Percentiles rank a stretch among this genome's conserved stretches.
phyloP scores from a whole-genome alignment of 345 rosid genomes.

The Lepidium didymum region DNA sequence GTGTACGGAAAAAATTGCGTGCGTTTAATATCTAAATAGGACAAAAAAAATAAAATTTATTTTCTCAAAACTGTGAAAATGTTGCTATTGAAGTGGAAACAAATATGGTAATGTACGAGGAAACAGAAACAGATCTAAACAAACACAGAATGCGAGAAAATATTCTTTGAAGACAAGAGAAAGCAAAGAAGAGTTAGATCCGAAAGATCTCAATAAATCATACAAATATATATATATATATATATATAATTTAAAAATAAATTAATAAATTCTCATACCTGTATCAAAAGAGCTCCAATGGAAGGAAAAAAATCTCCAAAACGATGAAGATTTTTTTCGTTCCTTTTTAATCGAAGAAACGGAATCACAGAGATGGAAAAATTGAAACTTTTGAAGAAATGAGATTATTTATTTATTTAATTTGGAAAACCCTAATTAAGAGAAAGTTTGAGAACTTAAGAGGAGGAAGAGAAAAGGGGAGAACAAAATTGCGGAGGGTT shows the following conservation, averaged over 20 bases:
- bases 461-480: conserved; percentile 1
- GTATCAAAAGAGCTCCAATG: conserved; percentile 2
- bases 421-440: neutral
- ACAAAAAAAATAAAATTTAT: neutral
- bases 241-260: too few relatives aligned
- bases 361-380: neutral
- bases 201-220: neutral
- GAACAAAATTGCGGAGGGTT: neutral
- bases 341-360: neutral
- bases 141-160: neutral
- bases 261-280: neutral
- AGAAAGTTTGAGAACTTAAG: conserved; percentile 10
- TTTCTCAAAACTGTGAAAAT: neutral
- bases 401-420: neutral
- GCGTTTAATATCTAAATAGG: neutral
- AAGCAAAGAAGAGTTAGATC: neutral
- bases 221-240: neutral
- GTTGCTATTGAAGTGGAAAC: neutral
- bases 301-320: neutral
- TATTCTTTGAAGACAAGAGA: neutral
- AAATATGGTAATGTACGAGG: conserved; percentile 13
- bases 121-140: conserved; percentile 9
- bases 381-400: neutral
- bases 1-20: conserved; percentile 13
- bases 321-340: neutral